Evolutionary conservation across 163 green algal genomes (phyloP).

Genomic region (Coccomyxa subellipsoidea): DNA sequence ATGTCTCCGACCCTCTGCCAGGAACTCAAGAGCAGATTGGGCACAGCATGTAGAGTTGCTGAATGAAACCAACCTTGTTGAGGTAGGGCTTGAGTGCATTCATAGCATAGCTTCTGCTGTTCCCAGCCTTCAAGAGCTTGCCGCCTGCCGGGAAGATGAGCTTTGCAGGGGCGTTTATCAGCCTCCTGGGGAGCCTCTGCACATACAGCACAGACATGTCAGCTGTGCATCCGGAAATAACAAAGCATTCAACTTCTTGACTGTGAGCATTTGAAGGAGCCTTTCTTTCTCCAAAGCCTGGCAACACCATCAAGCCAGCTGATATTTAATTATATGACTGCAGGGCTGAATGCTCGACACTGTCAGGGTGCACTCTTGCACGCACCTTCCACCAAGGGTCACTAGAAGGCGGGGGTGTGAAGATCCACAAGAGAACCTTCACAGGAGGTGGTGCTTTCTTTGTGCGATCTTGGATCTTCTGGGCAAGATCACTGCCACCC

Average conservation of each 20-base stretch:
- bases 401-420: background rate
- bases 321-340: too few species aligned
- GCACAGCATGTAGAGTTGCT: too few species aligned
- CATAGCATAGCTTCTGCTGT: background rate
- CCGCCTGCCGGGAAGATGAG: background rate
- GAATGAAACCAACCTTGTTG: background rate
- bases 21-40: too few species aligned
- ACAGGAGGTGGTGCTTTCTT: background rate
- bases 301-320: too few species aligned
- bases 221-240: background rate
- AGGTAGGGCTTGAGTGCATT: background rate
- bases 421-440: background rate
- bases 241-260: too few species aligned
- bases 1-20: too few species aligned
- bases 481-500: background rate
- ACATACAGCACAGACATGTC: too few species aligned
- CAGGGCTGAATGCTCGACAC: too few species aligned
- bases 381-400: background rate
- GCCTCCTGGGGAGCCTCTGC: background rate
- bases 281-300: too few species aligned
- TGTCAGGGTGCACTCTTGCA: too few species aligned
- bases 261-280: too few species aligned
- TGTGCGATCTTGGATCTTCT: background rate
- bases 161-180: background rate
- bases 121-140: background rate